phyloP scores from a whole-genome alignment of 2,329 filamentous ascomycete genomes.

The Neopestalotiopsis sp. region DNA sequence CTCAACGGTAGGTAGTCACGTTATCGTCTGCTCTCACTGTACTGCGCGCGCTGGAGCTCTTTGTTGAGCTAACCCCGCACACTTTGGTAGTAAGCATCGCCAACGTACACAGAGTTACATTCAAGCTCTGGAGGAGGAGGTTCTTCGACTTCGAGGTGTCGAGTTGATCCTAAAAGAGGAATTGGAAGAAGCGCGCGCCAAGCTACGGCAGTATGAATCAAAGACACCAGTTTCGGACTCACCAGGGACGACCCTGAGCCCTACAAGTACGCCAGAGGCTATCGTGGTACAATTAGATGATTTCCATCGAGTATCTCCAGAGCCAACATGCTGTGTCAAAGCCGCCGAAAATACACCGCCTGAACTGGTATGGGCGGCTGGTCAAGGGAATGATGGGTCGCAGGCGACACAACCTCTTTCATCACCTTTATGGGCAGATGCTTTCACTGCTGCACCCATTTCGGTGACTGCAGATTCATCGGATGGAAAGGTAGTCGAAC shows the following conservation, averaged over 20 bases:
- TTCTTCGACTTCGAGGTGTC: slow-evolving; percentile 4
- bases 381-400: not conserved
- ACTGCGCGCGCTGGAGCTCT: not conserved
- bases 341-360: slow-evolving; percentile 6
- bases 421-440: not conserved
- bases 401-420: not conserved
- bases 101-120: slow-evolving; percentile 14
- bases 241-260: not conserved
- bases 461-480: not conserved
- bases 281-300: slow-evolving; percentile 2
- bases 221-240: too few relatives aligned
- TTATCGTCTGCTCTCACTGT: not conserved
- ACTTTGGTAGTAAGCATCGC: slow-evolving; percentile 2
- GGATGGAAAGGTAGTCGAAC: not conserved
- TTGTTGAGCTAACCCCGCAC: not conserved
- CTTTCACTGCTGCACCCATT: not conserved
- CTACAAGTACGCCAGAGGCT: not conserved
- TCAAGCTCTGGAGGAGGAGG: slow-evolving; percentile 13
- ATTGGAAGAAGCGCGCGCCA: not conserved
- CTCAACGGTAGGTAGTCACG: slow-evolving; percentile 2
- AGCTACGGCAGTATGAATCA: not conserved
- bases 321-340: slow-evolving; percentile 4
- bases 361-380: not conserved
- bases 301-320: not conserved
- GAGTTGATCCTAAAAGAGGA: not conserved